Percentiles rank a stretch among this genome's conserved stretches.
Conservation (phyloP, 768 basidiomycete species). For the Termitomyces bulborhizus region DNA sequence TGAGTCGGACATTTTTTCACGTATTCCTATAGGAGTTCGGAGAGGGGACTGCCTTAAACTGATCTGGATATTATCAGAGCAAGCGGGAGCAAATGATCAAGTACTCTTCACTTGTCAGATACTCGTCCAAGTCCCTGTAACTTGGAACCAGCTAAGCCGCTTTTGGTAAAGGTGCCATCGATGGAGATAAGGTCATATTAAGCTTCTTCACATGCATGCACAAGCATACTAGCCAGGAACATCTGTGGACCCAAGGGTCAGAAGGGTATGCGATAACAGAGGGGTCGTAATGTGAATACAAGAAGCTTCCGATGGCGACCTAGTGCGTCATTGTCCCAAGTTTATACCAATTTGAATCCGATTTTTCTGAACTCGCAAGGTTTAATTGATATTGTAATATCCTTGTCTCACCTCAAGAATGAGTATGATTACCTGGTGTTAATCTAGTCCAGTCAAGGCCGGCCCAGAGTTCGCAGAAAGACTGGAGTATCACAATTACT, state of each 20-base stretch:
- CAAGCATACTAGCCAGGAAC: neutral
- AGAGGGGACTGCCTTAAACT: neutral
- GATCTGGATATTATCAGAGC: neutral
- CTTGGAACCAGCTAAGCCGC: neutral
- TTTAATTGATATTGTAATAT: neutral
- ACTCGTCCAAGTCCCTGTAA: neutral
- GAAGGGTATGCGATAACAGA: neutral
- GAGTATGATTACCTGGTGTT: neutral
- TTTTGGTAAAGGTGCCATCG: neutral
- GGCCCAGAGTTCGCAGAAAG: neutral
- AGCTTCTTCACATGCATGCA: neutral
- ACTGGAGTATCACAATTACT: neutral
- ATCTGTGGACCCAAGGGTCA: neutral
- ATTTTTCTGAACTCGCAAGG: neutral
- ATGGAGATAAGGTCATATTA: neutral
- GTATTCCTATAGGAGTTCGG: neutral
- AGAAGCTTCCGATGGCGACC: neutral
- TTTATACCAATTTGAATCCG: neutral
- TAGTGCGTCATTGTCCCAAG: neutral
- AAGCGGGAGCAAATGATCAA: too few relatives aligned
- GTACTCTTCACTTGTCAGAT: neutral
- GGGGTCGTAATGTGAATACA: neutral
- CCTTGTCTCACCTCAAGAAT: neutral
- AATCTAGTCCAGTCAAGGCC: neutral
- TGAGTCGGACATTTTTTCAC: neutral